Evolutionary conservation across 1,139 yeast species (phyloP).

Genomic region (Geotrichum candidum): DNA sequence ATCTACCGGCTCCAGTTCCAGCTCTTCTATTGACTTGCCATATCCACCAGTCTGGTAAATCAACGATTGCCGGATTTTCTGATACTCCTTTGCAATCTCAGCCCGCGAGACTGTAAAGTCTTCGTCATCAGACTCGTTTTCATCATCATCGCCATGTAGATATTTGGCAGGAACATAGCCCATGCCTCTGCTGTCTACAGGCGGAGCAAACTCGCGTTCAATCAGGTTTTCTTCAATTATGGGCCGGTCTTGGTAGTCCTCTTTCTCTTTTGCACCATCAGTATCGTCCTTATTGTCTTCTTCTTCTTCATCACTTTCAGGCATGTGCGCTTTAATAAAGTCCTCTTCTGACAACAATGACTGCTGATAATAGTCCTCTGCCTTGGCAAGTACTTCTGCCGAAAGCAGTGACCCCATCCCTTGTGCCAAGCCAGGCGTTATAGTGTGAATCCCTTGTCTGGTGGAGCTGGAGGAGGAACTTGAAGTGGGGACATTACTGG

Average conservation of each 20-base stretch:
- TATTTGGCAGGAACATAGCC: slow-evolving; percentile 14
- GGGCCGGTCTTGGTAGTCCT: slow-evolving; percentile 16
- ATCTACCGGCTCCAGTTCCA: slow-evolving; percentile 67
- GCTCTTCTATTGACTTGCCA: slow-evolving; percentile 43
- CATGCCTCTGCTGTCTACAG: slow-evolving; percentile 15
- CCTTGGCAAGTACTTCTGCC: slow-evolving; percentile 24
- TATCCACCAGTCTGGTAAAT: slow-evolving; percentile 47
- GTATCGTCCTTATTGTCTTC: slow-evolving; percentile 13
- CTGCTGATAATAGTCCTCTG: slow-evolving; percentile 28
- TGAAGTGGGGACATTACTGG: neutral
- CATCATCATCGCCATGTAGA: slow-evolving; percentile 18
- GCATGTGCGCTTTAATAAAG: slow-evolving; percentile 28
- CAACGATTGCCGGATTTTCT: slow-evolving; percentile 50
- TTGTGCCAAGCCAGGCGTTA: slow-evolving; percentile 8
- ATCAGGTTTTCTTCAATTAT: slow-evolving; percentile 22
- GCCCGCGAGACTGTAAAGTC: slow-evolving; percentile 15
- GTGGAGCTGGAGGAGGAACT: neutral
- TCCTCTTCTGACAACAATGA: slow-evolving; percentile 34
- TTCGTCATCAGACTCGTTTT: slow-evolving; percentile 21
- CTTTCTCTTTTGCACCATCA: slow-evolving; percentile 3
- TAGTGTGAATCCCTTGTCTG: neutral
- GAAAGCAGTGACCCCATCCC: slow-evolving; percentile 15
- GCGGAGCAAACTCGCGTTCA: slow-evolving; percentile 20
- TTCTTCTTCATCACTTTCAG: slow-evolving; percentile 17
- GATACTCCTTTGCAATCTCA: slow-evolving; percentile 51